Conservation (phyloP, 108 stramenopile species). For the Aurantiochytrium sp. region DNA sequence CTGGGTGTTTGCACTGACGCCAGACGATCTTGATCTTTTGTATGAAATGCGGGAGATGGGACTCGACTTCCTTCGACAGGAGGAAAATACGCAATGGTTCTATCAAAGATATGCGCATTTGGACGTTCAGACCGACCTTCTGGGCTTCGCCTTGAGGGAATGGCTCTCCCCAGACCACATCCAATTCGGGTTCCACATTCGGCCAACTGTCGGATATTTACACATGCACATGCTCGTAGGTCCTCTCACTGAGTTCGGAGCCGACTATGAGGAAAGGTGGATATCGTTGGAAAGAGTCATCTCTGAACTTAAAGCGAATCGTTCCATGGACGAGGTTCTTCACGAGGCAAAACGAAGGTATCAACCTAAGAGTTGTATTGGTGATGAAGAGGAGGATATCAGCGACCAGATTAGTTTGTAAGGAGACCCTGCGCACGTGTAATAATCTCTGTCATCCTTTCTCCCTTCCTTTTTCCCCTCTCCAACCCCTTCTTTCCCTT, state of each 20-base stretch:
- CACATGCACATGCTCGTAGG: neutral
- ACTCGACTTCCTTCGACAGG: neutral
- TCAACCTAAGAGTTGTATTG: too few species aligned
- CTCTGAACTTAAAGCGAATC: neutral
- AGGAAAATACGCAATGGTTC: neutral
- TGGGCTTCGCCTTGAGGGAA: neutral
- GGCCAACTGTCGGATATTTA: neutral
- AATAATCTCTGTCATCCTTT: too few species aligned
- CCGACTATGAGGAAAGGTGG: neutral
- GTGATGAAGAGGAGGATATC: too few species aligned
- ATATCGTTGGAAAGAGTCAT: neutral
- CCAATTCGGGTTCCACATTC: neutral
- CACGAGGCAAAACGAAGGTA: too few species aligned
- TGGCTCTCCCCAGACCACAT: neutral
- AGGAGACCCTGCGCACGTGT: too few species aligned
- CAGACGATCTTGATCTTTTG: neutral
- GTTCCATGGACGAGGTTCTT: neutral
- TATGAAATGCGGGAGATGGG: neutral
- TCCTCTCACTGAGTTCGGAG: neutral
- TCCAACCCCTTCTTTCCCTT: too few species aligned
- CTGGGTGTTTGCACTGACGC: neutral
- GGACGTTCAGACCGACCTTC: neutral
- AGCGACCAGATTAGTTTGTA: too few species aligned
- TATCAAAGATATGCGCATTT: neutral
- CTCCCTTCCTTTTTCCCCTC: too few species aligned